Conservation (phyloP, 2,329 filamentous ascomycete genomes). For the Aspergillus viridinutans region DNA sequence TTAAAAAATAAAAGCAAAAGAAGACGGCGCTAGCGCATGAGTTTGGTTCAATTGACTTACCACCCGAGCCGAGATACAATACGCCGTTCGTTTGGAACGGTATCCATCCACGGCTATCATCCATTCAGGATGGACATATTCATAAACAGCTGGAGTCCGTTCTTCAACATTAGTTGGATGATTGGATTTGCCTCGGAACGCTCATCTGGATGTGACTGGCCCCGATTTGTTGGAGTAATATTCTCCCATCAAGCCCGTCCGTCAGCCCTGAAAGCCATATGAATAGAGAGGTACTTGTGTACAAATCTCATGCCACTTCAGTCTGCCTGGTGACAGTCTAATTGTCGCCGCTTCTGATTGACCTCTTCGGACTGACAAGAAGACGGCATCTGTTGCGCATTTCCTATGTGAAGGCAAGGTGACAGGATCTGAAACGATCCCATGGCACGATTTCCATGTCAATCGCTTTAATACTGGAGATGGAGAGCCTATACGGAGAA, state of each 20-base stretch:
- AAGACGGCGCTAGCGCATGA: slow-evolving; percentile 8
- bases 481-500: too few relatives aligned
- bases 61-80: background rate
- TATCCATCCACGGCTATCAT: slow-evolving; percentile 4
- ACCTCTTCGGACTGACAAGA: too few relatives aligned
- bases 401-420: too few relatives aligned
- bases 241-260: background rate
- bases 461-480: too few relatives aligned
- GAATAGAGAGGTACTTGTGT: background rate
- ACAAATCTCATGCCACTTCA: too few relatives aligned
- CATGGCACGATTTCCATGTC: too few relatives aligned
- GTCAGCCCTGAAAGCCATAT: background rate
- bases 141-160: background rate
- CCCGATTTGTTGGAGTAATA: slow-evolving; percentile 2
- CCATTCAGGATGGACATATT: background rate
- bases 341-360: too few relatives aligned
- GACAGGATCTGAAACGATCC: too few relatives aligned
- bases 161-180: background rate
- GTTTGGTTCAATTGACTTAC: background rate
- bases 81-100: slow-evolving; percentile 6
- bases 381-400: too few relatives aligned
- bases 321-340: background rate
- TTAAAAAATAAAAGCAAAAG: slow-evolving; percentile 7
- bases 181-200: background rate
- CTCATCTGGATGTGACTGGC: slow-evolving; percentile 1